Conservation (phyloP, 208 protist species). For the Novymonas esmeraldas region DNA sequence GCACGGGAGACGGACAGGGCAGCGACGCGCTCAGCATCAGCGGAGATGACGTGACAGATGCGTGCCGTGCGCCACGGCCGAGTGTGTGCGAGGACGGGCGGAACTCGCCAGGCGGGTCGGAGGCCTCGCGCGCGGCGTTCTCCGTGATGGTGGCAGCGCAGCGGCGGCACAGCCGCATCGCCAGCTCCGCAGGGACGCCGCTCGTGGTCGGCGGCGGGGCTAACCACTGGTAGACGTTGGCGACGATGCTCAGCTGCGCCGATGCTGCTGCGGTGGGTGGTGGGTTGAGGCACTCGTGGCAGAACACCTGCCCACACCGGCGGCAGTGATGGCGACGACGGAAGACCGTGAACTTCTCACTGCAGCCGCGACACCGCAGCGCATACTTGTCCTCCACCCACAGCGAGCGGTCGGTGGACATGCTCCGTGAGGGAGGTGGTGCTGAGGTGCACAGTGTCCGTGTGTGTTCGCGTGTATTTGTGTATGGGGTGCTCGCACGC, state of each 20-base stretch:
- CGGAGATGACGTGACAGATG: not conserved
- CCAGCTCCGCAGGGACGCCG: conserved; percentile 14
- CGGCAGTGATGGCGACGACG: conserved; percentile 82
- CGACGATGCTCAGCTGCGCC: conserved; percentile 13
- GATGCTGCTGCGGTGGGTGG: conserved; percentile 3
- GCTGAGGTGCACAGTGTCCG: too few relatives aligned
- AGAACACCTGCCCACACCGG: conserved; percentile 85
- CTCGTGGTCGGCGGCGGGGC: conserved; percentile 9
- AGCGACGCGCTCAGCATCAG: not conserved
- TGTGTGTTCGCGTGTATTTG: too few relatives aligned
- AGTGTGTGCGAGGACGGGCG: conserved; percentile 10
- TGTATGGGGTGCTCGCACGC: too few relatives aligned
- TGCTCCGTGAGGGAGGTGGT: not conserved
- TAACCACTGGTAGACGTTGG: conserved; percentile 27
- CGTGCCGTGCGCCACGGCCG: not conserved
- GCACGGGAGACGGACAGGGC: not conserved
- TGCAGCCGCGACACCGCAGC: conserved; percentile 60
- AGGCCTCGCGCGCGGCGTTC: conserved; percentile 20
- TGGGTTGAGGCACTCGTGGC: conserved; percentile 59
- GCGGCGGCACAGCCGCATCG: conserved; percentile 34
- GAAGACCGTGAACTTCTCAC: conserved; percentile 61
- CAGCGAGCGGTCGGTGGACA: conserved; percentile 41
- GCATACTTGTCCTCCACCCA: conserved; percentile 86
- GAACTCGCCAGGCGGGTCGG: conserved; percentile 17
- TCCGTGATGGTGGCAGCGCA: conserved; percentile 36